Evolutionary conservation across 352 stramenopile species (phyloP), one percentile per base, ranked within the genome.

Genomic region (Aphanomyces stellatus): DNA sequence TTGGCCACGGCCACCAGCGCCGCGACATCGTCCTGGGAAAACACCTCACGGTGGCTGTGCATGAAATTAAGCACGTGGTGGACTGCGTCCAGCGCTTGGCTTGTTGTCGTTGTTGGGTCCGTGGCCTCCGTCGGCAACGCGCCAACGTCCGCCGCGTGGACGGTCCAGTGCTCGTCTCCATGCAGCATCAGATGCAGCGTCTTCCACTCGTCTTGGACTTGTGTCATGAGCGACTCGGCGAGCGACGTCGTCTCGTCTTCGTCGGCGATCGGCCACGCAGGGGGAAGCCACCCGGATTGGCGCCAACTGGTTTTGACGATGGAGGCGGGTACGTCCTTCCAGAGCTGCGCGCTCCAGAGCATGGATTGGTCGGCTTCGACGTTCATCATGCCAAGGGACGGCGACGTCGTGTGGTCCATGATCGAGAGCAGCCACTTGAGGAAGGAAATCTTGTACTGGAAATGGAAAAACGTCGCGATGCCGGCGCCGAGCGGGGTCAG

Each of bases 361-460:
- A 67, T 24, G 24, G 48, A n/a, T 59, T 67, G 41, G 11, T 35
- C 22, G 22, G 30, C 22, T 24, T 40, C 13, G 8, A 34, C 19
- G 8, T 13, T 25, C 42, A 51, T 25, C 49, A 57, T 53, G 19
- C 8, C 24, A 15, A 8, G 19, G 22, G 17, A 15, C 13, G 57
- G 22, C 15, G 59, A 51, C 30, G 60, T 25, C 3, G 28, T 41
- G 34, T 25, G 7, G 10, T 43, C 60, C 56, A 64, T 64, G 56
- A 64, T 19, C 3, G 60, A 67, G 19, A 57, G 42, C 55, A 33
- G 35, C 55, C 34, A 64, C 34, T 67, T 67, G 30, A 67, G 60
- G 11, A 42, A 31, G 3, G 60, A 30, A 25, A 67, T 33, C 49
- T 67, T 67, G 49, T 49, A 67, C 49, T 67, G 60, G 22, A 67